Conservation (phyloP, 2,329 filamentous ascomycete genomes). For the Fusarium mundagurra region DNA sequence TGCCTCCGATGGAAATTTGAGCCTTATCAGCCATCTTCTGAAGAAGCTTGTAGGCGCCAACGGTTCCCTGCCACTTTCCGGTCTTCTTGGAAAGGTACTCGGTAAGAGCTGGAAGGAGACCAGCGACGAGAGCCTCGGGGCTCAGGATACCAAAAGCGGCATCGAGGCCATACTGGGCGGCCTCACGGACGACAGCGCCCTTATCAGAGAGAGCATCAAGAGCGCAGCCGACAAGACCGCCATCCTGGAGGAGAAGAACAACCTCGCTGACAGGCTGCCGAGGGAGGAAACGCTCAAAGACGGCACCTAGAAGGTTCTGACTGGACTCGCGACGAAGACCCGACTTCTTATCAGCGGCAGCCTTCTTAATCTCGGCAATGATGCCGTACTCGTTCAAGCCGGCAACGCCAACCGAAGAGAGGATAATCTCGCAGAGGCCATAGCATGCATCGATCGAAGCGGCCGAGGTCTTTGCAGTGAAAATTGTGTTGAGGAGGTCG, state of each 20-base stretch:
- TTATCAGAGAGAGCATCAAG: conserved; percentile 93
- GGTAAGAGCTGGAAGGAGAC: conserved; percentile 79
- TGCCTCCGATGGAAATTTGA: conserved; percentile 80
- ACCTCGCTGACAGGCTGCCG: conserved; percentile 83
- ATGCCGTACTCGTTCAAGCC: conserved; percentile 65
- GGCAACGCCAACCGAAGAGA: conserved; percentile 63
- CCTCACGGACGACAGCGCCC: conserved; percentile 85
- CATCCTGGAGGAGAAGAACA: conserved; percentile 83
- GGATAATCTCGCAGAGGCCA: conserved; percentile 67
- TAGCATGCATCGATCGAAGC: conserved; percentile 73
- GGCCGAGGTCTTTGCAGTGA: conserved; percentile 74
- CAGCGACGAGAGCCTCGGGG: conserved; percentile 83
- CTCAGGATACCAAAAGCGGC: conserved; percentile 83
- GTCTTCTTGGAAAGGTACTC: conserved; percentile 83
- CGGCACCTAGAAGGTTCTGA: conserved; percentile 92
- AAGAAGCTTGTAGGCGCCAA: conserved; percentile 84
- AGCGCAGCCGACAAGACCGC: conserved; percentile 74
- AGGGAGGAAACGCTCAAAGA: conserved; percentile 89
- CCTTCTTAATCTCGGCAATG: conserved; percentile 70
- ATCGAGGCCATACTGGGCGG: conserved; percentile 93
- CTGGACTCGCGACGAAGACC: conserved; percentile 85
- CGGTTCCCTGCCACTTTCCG: conserved; percentile 97
- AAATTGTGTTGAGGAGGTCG: conserved; percentile 72
- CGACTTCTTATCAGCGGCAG: conserved; percentile 93
- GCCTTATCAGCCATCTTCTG: conserved; percentile 96